Conservation (phyloP, 345 rosid species). For the Corchorus olitorius region DNA sequence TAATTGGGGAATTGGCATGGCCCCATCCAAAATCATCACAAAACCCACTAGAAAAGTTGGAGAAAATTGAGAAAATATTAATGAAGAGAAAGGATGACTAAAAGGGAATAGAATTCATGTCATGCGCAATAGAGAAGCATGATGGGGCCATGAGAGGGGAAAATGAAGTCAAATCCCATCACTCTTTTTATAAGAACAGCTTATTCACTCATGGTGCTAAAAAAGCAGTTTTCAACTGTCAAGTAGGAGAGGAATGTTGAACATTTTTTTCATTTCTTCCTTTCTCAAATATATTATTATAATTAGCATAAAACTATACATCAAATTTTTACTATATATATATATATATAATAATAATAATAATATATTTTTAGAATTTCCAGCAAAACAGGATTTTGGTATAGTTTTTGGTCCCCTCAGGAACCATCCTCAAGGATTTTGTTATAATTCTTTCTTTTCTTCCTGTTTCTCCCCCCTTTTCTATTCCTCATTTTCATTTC, state of each 20-base stretch:
- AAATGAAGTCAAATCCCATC: slow-evolving; percentile 36
- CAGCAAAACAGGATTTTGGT: not conserved
- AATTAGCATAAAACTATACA: not conserved
- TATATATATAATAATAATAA: no score
- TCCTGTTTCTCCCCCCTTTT: not conserved
- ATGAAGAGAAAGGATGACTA: not conserved
- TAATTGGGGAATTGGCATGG: not conserved
- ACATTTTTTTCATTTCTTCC: not conserved
- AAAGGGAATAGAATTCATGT: slow-evolving; percentile 5
- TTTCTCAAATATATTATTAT: not conserved
- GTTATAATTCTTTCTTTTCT: not conserved
- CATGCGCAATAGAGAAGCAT: slow-evolving; percentile 14
- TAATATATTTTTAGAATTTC: not conserved
- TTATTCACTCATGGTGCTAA: slow-evolving; percentile 17
- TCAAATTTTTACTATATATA: not conserved
- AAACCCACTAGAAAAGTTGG: not conserved
- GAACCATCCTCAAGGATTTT: not conserved
- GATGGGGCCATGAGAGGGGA: slow-evolving; percentile 1
- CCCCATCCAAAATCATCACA: not conserved
- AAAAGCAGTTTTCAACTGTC: slow-evolving; percentile 22
- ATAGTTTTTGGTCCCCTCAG: slow-evolving; percentile 2
- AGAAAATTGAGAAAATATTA: not conserved
- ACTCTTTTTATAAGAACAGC: slow-evolving; percentile 11
- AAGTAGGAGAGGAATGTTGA: slow-evolving; percentile 21
- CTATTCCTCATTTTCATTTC: not conserved